These are phyloP conservation scores for Lasiodiplodia hormozganensis DNA, from an alignment of 2,329 filamentous ascomycete genomes.

Conservation along the genomic window DNA sequence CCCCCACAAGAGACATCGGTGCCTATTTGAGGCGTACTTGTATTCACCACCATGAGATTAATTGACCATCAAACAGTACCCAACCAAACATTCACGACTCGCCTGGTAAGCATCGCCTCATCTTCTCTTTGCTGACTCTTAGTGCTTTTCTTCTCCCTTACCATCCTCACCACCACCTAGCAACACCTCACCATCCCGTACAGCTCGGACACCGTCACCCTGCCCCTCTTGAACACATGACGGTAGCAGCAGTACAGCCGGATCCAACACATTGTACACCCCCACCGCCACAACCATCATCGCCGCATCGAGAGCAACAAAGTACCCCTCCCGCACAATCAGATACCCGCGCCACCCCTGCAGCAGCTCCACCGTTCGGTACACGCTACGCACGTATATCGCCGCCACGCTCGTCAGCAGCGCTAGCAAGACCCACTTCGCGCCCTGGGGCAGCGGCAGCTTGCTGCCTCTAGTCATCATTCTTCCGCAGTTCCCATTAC, in stretches of 20 bases:
- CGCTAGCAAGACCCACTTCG: slow-evolving; percentile 41
- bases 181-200: no score
- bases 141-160: no score
- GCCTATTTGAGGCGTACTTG: no score
- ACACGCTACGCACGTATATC: slow-evolving; percentile 58
- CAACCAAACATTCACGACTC: no score
- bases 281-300: slow-evolving; percentile 61
- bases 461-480: no score
- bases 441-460: not conserved
- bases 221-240: not conserved
- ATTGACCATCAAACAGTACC: no score
- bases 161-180: no score
- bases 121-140: no score
- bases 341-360: slow-evolving; percentile 59
- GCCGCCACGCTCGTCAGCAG: slow-evolving; percentile 52
- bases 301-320: slow-evolving; percentile 57
- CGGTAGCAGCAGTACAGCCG: not conserved
- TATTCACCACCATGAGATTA: no score
- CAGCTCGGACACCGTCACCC: not conserved
- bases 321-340: slow-evolving; percentile 58
- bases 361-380: slow-evolving; percentile 59
- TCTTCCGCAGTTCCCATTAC: slow-evolving; percentile 41
- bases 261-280: slow-evolving; percentile 16
- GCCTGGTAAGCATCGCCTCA: no score
- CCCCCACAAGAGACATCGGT: no score